Evolutionary conservation across 2,329 filamentous ascomycete genomes (phyloP).

Genomic region (Scleromitrula shiraiana): DNA sequence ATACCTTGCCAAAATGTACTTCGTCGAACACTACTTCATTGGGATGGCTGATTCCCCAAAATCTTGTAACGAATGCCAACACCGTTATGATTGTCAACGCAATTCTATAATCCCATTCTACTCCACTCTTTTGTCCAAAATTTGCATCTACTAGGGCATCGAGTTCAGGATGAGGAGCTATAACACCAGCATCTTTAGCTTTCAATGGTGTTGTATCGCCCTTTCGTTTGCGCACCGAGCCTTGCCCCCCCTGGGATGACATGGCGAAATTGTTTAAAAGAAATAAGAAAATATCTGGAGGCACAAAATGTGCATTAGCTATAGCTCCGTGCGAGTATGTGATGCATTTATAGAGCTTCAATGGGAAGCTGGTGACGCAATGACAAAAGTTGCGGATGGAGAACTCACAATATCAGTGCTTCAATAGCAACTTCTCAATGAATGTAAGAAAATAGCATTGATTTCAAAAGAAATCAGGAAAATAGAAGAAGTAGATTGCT

Average conservation of each 20-base stretch:
- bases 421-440: slow-evolving; percentile 6
- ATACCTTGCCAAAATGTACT: slow-evolving; percentile 98
- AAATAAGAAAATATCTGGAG: slow-evolving; percentile 13
- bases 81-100: slow-evolving; percentile 69
- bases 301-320: slow-evolving; percentile 15
- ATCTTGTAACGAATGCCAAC: slow-evolving; percentile 83
- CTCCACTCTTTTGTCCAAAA: slow-evolving; percentile 35
- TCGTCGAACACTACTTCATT: slow-evolving; percentile 98
- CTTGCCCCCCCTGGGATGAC: slow-evolving; percentile 24
- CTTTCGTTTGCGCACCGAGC: slow-evolving; percentile 28
- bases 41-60: slow-evolving; percentile 93
- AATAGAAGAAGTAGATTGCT: background rate
- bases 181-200: slow-evolving; percentile 38
- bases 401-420: slow-evolving; percentile 8
- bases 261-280: slow-evolving; percentile 16
- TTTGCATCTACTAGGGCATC: slow-evolving; percentile 42
- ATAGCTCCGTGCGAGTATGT: slow-evolving; percentile 7
- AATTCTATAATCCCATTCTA: slow-evolving; percentile 80
- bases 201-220: slow-evolving; percentile 41
- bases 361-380: background rate
- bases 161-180: slow-evolving; percentile 35
- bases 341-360: slow-evolving; percentile 7
- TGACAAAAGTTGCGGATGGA: background rate
- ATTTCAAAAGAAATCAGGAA: slow-evolving; percentile 1
- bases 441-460: slow-evolving; percentile 7